phyloP scores from a whole-genome alignment of 1,284 basidiomycete genomes.

The Melampsora americana region DNA sequence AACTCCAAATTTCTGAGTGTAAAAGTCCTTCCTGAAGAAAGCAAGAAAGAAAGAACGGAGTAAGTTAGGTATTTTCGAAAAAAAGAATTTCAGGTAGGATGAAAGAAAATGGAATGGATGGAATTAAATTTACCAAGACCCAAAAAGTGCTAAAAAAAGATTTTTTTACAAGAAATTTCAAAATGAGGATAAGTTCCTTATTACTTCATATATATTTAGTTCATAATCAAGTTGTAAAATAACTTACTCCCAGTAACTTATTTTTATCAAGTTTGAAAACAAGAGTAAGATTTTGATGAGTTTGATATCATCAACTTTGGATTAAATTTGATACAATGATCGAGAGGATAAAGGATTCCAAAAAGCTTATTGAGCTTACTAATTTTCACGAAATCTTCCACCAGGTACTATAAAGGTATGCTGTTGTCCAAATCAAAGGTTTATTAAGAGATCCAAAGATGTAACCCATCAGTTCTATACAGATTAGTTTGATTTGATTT shows the following conservation, averaged over 20 bases:
- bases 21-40: constrained; percentile 58
- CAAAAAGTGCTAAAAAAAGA: neutral
- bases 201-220: too few species aligned
- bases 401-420: constrained; percentile 84
- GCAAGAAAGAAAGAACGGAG: neutral
- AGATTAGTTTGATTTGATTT: too few species aligned
- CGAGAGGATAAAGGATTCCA: neutral
- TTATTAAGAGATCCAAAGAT: neutral
- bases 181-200: too few species aligned
- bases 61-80: too few species aligned
- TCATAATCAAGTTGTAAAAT: too few species aligned
- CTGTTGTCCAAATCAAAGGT: neutral
- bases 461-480: neutral
- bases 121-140: neutral
- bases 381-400: constrained; percentile 68
- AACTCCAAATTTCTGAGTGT: constrained; percentile 68
- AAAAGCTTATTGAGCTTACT: constrained; percentile 48
- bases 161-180: too few species aligned
- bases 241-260: constrained; percentile 1
- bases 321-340: neutral
- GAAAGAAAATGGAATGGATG: too few species aligned
- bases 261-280: neutral
- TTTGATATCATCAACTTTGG: neutral
- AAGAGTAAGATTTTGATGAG: too few species aligned
- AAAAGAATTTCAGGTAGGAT: too few species aligned